A percentile compares a stretch with the other conserved stretches of the same genome.
These are phyloP conservation scores for Nitzschia palea DNA, from an alignment of 108 stramenopile genomes.

Conservation along the genomic window DNA sequence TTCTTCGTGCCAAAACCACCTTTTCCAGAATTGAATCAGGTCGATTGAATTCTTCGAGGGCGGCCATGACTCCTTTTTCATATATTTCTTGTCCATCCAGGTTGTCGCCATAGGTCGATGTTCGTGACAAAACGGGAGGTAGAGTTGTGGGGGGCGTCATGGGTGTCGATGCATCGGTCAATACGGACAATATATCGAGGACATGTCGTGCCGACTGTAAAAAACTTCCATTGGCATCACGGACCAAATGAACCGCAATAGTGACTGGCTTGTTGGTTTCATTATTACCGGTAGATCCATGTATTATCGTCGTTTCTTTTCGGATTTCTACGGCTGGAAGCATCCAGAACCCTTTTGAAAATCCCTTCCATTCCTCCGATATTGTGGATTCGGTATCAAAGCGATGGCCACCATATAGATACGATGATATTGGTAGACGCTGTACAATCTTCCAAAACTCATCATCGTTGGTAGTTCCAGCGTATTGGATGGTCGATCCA, in stretches of 20 bases:
- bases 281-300: conserved; percentile 6
- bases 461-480: conserved; percentile 17
- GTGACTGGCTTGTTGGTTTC: conserved; percentile 29
- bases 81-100: conserved; percentile 61
- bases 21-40: conserved; percentile 37
- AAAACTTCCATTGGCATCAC: conserved; percentile 10
- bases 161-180: conserved; percentile 47
- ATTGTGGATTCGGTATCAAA: conserved; percentile 47
- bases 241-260: conserved; percentile 50
- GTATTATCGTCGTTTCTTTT: conserved; percentile 18
- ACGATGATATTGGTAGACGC: conserved; percentile 40
- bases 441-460: conserved; percentile 27
- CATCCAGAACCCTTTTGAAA: conserved; percentile 72
- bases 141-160: conserved; percentile 61
- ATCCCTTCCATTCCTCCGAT: conserved; percentile 68
- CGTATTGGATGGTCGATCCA: conserved; percentile 39
- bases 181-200: conserved; percentile 35
- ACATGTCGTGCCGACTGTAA: conserved; percentile 26
- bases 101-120: conserved; percentile 32
- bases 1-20: conserved; percentile 72
- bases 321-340: conserved; percentile 70
- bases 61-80: conserved; percentile 63
- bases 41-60: conserved; percentile 44
- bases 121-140: conserved; percentile 66
- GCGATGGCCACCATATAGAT: conserved; percentile 70